Percentiles rank a stretch among this genome's conserved stretches.
phyloP scores from a whole-genome alignment of 1,139 yeast species.

The Tardiomyces blankii region DNA sequence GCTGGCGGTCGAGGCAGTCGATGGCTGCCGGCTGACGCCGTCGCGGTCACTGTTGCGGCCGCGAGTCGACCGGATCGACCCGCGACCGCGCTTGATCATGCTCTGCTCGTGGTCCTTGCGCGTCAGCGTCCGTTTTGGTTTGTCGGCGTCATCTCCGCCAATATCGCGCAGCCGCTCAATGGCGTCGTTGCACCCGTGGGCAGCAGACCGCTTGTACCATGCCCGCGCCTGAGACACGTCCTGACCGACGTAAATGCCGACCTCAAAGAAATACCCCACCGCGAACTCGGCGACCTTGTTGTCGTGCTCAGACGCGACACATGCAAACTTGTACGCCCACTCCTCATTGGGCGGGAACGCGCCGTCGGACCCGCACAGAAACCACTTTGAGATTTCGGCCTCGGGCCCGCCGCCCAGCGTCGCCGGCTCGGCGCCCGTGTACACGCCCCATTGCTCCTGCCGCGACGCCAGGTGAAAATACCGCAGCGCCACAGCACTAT shows the following conservation, averaged over 20 bases:
- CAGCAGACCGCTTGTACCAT: slow-evolving; percentile 23
- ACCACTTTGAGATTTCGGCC: slow-evolving; percentile 31
- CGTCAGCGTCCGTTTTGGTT: slow-evolving; percentile 11
- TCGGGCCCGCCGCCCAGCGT: slow-evolving; percentile 24
- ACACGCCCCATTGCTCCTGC: slow-evolving; percentile 23
- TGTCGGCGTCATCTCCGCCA: slow-evolving; percentile 5
- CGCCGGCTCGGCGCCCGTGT: slow-evolving; percentile 8
- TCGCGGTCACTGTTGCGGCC: background rate
- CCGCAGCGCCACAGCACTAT: slow-evolving; percentile 27
- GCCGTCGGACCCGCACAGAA: slow-evolving; percentile 27
- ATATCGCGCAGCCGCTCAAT: slow-evolving; percentile 15
- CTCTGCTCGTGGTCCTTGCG: slow-evolving; percentile 12
- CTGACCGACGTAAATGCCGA: slow-evolving; percentile 25
- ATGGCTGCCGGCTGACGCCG: too few species aligned
- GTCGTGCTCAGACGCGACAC: slow-evolving; percentile 23
- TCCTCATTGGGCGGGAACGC: slow-evolving; percentile 24
- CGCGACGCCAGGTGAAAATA: slow-evolving; percentile 29
- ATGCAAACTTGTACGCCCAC: slow-evolving; percentile 29
- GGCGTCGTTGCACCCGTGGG: slow-evolving; percentile 25
- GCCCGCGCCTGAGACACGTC: slow-evolving; percentile 20
- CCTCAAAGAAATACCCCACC: slow-evolving; percentile 30
- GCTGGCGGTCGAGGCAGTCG: background rate
- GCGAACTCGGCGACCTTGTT: slow-evolving; percentile 30
- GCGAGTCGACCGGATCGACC: background rate
- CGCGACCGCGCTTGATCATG: slow-evolving; percentile 1